These are phyloP conservation scores for Mycena vitilis DNA, from an alignment of 768 basidiomycete species.

Conservation along the genomic window DNA sequence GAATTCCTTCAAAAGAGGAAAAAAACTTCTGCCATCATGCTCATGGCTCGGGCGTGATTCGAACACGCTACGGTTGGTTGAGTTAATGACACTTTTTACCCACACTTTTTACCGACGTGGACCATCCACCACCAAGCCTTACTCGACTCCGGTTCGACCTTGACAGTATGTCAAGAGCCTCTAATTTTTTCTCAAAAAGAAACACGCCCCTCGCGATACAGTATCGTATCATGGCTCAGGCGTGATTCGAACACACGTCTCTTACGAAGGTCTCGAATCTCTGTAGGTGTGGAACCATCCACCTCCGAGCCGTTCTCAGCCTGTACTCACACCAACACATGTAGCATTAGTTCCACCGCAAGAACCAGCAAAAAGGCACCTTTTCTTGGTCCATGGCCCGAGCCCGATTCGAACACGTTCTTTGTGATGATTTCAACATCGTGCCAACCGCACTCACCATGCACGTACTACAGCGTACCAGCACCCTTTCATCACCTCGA, in stretches of 20 bases:
- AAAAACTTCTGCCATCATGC: too few species aligned
- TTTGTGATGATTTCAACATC: too few species aligned
- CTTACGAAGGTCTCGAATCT: not conserved
- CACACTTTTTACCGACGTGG: not conserved
- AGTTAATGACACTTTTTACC: not conserved
- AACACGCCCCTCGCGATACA: too few species aligned
- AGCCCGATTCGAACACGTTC: not conserved
- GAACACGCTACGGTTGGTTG: not conserved
- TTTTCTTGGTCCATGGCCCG: too few species aligned
- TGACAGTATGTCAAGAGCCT: not conserved
- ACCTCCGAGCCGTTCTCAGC: slow-evolving; percentile 1
- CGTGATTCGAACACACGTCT: slow-evolving; percentile 5
- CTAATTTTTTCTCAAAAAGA: too few species aligned
- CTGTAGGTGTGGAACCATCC: not conserved
- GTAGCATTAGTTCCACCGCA: not conserved
- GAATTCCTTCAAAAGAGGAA: too few species aligned
- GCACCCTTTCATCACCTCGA: not conserved
- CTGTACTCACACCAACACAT: too few species aligned
- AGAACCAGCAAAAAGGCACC: too few species aligned
- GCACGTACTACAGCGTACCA: not conserved
- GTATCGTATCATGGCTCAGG: not conserved
- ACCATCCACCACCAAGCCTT: slow-evolving; percentile 8
- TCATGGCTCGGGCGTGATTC: not conserved
- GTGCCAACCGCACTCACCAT: too few species aligned
- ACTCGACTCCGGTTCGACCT: not conserved